Conservation (phyloP, 768 basidiomycete species). For the Suillus occidentalis region DNA sequence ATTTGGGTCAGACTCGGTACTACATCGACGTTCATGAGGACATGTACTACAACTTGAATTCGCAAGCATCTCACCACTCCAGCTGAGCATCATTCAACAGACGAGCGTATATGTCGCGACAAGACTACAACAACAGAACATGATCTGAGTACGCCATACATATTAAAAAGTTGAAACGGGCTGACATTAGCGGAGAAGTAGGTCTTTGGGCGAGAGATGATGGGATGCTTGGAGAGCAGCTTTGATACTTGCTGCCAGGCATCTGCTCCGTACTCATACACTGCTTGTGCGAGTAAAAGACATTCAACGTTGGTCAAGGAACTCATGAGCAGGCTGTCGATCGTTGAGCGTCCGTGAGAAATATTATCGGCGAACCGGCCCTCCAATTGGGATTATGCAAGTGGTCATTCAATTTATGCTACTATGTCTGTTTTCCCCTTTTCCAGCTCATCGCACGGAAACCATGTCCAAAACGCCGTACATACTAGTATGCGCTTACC, state of each 20-base stretch:
- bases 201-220: constrained; percentile 58
- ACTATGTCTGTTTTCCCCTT: no score
- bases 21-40: constrained; percentile 8
- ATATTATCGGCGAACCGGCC: constrained; percentile 18
- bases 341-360: constrained; percentile 33
- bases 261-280: constrained; percentile 75
- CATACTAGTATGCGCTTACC: neutral
- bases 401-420: no score
- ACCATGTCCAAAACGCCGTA: no score
- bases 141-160: constrained; percentile 19
- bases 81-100: constrained; percentile 70
- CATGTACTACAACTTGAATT: neutral
- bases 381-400: neutral
- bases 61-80: constrained; percentile 49
- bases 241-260: constrained; percentile 69
- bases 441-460: no score
- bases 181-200: constrained; percentile 72
- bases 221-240: constrained; percentile 68
- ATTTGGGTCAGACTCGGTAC: constrained; percentile 46
- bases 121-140: constrained; percentile 47
- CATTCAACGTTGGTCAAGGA: constrained; percentile 53
- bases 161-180: constrained; percentile 10
- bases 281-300: constrained; percentile 83
- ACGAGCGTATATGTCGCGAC: constrained; percentile 61
- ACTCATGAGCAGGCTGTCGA: neutral